Percentiles rank a stretch among this genome's conserved stretches.
These are phyloP conservation scores for Pythium angustatum DNA, from an alignment of 352 stramenopile species.

Conservation along the genomic window DNA sequence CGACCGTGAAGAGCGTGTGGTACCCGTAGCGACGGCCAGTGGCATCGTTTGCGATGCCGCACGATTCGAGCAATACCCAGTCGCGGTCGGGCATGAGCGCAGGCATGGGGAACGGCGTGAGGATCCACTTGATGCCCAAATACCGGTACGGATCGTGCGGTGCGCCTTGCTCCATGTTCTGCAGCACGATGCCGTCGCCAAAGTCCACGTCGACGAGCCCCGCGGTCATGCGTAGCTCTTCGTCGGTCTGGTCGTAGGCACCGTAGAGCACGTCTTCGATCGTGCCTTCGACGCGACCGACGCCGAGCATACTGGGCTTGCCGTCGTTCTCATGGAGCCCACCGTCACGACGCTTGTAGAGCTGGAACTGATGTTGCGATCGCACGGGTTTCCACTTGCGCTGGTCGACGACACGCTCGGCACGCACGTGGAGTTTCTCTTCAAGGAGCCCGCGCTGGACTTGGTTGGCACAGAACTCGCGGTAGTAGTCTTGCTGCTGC, in stretches of 20 bases:
- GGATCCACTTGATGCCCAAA: conserved; percentile 54
- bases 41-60: conserved; percentile 43
- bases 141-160: conserved; percentile 51
- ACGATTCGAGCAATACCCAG: conserved; percentile 45
- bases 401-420: conserved; percentile 28
- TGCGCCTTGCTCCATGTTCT: conserved; percentile 43
- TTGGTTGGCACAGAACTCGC: conserved; percentile 32
- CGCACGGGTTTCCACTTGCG: conserved; percentile 45
- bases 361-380: conserved; percentile 21
- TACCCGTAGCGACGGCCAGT: conserved; percentile 41
- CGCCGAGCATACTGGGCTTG: conserved; percentile 39
- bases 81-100: conserved; percentile 37
- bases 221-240: conserved; percentile 48
- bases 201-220: conserved; percentile 38
- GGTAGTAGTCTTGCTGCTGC: conserved; percentile 36
- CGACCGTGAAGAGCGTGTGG: conserved; percentile 44
- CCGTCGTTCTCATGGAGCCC: conserved; percentile 32
- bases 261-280: conserved; percentile 60
- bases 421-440: conserved; percentile 27
- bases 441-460: conserved; percentile 35
- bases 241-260: conserved; percentile 49
- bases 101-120: conserved; percentile 30
- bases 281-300: conserved; percentile 44
- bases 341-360: conserved; percentile 39
- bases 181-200: conserved; percentile 34